These are phyloP conservation scores for Syzygium jambos DNA, from an alignment of 345 rosid genomes.

Conservation along the genomic window DNA sequence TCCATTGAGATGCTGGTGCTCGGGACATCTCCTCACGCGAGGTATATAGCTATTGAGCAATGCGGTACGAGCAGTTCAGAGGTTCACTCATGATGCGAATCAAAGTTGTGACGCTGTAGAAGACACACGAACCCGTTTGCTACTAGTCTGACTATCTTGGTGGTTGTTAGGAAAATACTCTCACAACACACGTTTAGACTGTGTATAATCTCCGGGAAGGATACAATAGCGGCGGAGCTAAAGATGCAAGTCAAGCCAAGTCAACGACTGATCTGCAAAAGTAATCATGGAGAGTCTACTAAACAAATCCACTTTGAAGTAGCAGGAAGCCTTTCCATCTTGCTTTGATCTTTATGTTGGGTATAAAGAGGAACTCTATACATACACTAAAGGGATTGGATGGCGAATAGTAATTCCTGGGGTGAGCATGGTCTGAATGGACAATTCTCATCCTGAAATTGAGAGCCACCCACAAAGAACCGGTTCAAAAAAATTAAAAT, in stretches of 20 bases:
- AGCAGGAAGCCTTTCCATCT: neutral
- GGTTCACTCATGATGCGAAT: neutral
- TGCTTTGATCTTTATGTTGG: neutral
- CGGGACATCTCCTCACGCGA: rapidly evolving
- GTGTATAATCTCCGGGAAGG: neutral
- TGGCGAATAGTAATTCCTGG: too few species aligned
- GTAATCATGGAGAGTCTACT: too few species aligned
- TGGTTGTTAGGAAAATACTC: neutral
- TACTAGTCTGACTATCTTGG: neutral
- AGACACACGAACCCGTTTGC: neutral
- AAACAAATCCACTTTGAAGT: neutral
- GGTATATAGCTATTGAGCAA: neutral
- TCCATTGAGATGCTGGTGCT: neutral
- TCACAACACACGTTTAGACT: neutral
- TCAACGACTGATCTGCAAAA: too few species aligned
- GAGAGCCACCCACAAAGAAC: too few species aligned
- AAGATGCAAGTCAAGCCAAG: neutral
- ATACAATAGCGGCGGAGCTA: neutral
- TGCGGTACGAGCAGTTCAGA: rapidly evolving
- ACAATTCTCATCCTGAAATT: too few species aligned
- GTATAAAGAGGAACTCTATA: neutral
- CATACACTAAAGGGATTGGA: neutral
- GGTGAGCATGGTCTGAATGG: too few species aligned
- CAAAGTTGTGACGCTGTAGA: rapidly evolving
- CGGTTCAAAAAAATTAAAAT: too few species aligned